phyloP scores from a whole-genome alignment of 1,284 basidiomycete genomes.

The Clitocybe nebularis region DNA sequence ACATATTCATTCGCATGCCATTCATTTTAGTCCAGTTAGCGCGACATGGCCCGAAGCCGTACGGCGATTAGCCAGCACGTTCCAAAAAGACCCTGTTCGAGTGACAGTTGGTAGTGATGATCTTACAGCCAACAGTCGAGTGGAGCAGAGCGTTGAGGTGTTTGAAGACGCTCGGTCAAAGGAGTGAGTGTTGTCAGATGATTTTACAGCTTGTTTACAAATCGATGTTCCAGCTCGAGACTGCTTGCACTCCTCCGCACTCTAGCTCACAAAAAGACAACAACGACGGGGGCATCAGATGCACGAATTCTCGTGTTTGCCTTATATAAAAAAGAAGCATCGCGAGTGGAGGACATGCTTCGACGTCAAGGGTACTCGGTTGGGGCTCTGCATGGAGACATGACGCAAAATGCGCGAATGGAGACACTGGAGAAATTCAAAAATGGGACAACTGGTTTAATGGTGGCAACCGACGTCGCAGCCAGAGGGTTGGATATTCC shows the following conservation, averaged over 20 bases:
- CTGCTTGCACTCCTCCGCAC: conserved; percentile 61
- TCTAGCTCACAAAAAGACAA: conserved; percentile 63
- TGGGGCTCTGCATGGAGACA: conserved; percentile 89
- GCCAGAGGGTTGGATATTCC: conserved; percentile 97
- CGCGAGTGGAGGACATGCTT: conserved; percentile 83
- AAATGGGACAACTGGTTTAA: conserved; percentile 74
- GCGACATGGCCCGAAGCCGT: conserved; percentile 98
- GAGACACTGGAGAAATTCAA: conserved; percentile 91
- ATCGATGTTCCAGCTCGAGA: conserved; percentile 52
- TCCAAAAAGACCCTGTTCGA: conserved; percentile 82
- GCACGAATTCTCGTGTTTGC: conserved; percentile 91
- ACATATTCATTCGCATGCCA: conserved; percentile 1
- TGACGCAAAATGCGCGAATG: conserved; percentile 85
- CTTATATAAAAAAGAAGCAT: conserved; percentile 96
- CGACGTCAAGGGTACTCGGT: conserved; percentile 79
- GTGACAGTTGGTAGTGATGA: conserved; percentile 97
- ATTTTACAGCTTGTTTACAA: conserved; percentile 1
- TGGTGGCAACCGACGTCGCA: conserved; percentile 98
- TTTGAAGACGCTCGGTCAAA: conserved; percentile 86
- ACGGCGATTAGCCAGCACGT: conserved; percentile 88
- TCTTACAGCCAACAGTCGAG: conserved; percentile 89
- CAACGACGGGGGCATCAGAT: conserved; percentile 39
- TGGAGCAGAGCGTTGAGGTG: conserved; percentile 85
- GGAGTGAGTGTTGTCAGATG: conserved; percentile 57
- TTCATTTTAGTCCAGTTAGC: conserved; percentile 58